A percentile compares a stretch with the other conserved stretches of the same genome.
These are phyloP conservation scores for Claviceps cyperi DNA, from an alignment of 2,329 filamentous ascomycete species.

Conservation along the genomic window DNA sequence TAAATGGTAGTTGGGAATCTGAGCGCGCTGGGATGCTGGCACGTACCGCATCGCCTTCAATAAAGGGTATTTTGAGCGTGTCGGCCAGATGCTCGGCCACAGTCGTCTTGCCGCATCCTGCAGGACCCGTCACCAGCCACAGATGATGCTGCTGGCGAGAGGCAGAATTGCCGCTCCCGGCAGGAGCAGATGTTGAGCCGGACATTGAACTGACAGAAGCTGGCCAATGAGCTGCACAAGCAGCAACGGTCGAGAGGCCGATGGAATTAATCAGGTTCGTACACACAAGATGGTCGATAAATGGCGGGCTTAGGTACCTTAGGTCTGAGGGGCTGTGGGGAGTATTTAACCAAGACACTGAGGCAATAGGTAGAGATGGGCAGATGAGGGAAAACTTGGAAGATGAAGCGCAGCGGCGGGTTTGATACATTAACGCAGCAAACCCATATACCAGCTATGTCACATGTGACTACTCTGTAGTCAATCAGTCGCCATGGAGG, in stretches of 20 bases:
- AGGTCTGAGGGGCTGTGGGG: too few species aligned
- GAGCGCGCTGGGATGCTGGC: too few species aligned
- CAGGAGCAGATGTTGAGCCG: constrained; percentile 16
- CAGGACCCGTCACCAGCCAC: constrained; percentile 67
- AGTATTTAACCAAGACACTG: too few species aligned
- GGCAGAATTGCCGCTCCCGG: constrained; percentile 10
- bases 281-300: too few species aligned
- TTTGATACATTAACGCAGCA: too few species aligned
- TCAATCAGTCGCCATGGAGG: not conserved
- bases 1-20: too few species aligned
- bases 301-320: too few species aligned
- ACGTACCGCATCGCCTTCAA: constrained; percentile 63
- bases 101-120: constrained; percentile 67
- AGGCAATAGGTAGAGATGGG: too few species aligned
- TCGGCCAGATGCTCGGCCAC: constrained; percentile 52
- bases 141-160: constrained; percentile 47
- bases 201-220: constrained; percentile 1
- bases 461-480: not conserved
- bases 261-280: too few species aligned
- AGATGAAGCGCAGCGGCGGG: too few species aligned
- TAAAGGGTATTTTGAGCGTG: constrained; percentile 50
- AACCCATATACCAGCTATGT: not conserved
- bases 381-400: too few species aligned
- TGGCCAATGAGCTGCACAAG: too few species aligned
- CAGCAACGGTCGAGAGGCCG: not conserved